A percentile compares a stretch with the other conserved stretches of the same genome.
Evolutionary conservation across 2,329 filamentous ascomycete genomes (phyloP).

Genomic region (Aureobasidium namibiae): DNA sequence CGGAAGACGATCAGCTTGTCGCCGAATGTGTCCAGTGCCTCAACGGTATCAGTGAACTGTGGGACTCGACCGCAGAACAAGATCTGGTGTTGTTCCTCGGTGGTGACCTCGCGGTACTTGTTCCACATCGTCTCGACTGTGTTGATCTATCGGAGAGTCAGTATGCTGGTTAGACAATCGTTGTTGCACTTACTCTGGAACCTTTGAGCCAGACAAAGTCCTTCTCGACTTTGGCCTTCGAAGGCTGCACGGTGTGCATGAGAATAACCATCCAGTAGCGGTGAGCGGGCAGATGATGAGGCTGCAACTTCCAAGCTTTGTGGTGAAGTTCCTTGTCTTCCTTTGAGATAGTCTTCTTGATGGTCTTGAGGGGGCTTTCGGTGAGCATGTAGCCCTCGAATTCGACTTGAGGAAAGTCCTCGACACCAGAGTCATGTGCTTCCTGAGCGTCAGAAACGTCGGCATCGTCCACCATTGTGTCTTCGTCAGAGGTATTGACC

Average conservation of each 20-base stretch:
- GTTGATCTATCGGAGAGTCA: conserved; percentile 14
- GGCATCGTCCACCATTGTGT: neutral
- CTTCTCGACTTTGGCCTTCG: conserved; percentile 16
- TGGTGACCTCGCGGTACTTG: conserved; percentile 16
- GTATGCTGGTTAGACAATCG: neutral
- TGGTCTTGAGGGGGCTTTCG: neutral
- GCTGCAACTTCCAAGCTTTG: conserved; percentile 16
- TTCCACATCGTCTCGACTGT: conserved; percentile 27
- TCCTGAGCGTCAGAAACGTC: neutral
- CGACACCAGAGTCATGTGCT: neutral
- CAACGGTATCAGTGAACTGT: conserved; percentile 17
- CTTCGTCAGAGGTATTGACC: no score
- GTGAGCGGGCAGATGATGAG: conserved; percentile 18
- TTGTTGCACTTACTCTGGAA: conserved; percentile 15
- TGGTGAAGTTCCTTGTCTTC: conserved; percentile 20
- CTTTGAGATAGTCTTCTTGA: conserved; percentile 4
- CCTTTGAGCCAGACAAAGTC: conserved; percentile 29
- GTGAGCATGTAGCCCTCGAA: neutral
- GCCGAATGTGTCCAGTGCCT: conserved; percentile 25
- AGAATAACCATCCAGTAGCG: conserved; percentile 29
- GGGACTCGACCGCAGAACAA: conserved; percentile 19
- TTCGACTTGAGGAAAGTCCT: neutral
- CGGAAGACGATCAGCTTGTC: conserved; percentile 25
- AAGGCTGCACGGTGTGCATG: conserved; percentile 13
- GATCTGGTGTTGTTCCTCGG: conserved; percentile 19